Conservation (phyloP, 2,329 filamentous ascomycete species). For the Penicillium sp. region DNA sequence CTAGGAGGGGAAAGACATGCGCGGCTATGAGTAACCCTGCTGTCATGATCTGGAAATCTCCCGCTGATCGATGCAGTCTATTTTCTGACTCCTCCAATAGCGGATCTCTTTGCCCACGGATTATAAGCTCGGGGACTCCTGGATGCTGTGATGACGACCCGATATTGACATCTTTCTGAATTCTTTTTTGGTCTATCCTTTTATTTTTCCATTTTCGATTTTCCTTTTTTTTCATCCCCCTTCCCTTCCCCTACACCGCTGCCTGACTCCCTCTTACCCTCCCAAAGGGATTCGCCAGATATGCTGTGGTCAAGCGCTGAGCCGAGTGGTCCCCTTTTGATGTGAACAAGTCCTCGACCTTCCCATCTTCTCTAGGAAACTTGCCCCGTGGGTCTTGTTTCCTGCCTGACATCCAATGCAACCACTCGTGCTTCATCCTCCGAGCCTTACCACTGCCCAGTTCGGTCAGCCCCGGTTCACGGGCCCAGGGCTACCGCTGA, state of each 20-base stretch:
- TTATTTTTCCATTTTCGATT: slow-evolving; percentile 9
- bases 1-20: slow-evolving; percentile 29
- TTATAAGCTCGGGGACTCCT: slow-evolving; percentile 33
- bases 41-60: slow-evolving; percentile 34
- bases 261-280: slow-evolving; percentile 3
- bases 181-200: too few relatives aligned
- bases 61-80: slow-evolving; percentile 33
- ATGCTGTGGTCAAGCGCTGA: slow-evolving; percentile 26
- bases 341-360: slow-evolving; percentile 17
- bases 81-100: slow-evolving; percentile 38
- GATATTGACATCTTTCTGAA: too few relatives aligned
- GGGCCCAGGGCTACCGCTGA: slow-evolving; percentile 32
- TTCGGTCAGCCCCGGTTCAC: slow-evolving; percentile 35
- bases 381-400: slow-evolving; percentile 13
- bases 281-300: slow-evolving; percentile 22
- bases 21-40: slow-evolving; percentile 35
- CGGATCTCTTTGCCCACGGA: slow-evolving; percentile 24
- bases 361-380: not conserved
- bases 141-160: slow-evolving; percentile 19
- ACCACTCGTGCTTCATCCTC: slow-evolving; percentile 39
- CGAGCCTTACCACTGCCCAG: slow-evolving; percentile 33
- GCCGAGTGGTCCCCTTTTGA: slow-evolving; percentile 21
- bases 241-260: not conserved
- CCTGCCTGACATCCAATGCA: slow-evolving; percentile 32
- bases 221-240: slow-evolving; percentile 5